Base-by-base conservation (phyloP, 306 rosid genomes). In the Pterocarpus santalinus region DNA sequence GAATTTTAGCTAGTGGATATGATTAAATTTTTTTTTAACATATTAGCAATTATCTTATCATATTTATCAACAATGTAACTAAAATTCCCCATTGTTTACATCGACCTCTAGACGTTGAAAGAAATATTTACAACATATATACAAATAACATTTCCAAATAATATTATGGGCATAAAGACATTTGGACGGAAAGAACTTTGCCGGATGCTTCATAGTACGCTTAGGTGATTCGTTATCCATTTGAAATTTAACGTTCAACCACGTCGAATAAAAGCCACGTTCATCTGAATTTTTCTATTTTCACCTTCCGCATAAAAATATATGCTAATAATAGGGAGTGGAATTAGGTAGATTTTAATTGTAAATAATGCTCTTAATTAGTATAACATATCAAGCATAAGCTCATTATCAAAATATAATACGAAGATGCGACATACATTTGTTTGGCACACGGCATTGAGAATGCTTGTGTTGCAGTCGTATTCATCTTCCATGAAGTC, bases 401-500 rank as follows among this genome's bases (percentile, higher is more conserved):
- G 36, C 35, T 82, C 65, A 43, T 64, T 75, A 44, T 32, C 69
- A 52, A 76, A 77, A 16, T 62, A 69, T 52, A 76, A 51, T 69
- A 69, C 11, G 13, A 16, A n/a, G 78, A 32, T 12, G 61, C 11
- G 65, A 47, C 35, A 8, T 3, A 55, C 17, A 9, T 9, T 64
- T 65, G 69, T 13, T 49, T 2, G 53, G 60, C 28, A 76, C 60
- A 38, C 14, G 69, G 53, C 63, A 13, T 58, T 46, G 34, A 71
- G 52, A 79, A 14, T 60, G 83, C 77, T 47, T 58, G 16, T 47
- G 56, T 34, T 62, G 32, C 34, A 17, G 6, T 55, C 32, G 2
- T 12, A 61, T 79, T 51, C 83, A 49, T 62, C 41, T 28, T 39
- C 73, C 47, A 14, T 63, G 84, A 72, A 51, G 64, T 62, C 79